Evolutionary conservation across 495 filamentous ascomycete genomes (phyloP).

Genomic region (Aspergillus incahuasiensis): DNA sequence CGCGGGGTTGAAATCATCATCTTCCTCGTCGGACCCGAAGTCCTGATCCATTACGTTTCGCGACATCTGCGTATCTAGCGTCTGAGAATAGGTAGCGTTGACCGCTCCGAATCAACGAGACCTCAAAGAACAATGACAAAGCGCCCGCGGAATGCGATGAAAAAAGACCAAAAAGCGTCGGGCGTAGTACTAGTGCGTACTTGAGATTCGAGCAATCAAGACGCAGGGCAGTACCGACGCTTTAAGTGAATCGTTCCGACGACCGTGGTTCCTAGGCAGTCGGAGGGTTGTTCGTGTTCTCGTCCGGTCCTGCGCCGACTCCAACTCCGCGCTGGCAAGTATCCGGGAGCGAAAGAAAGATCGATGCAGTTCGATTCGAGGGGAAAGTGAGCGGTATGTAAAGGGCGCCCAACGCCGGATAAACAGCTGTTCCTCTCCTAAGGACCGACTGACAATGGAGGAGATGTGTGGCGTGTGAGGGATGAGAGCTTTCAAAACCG

Average conservation of each 20-base stretch:
- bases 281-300: neutral
- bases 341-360: neutral
- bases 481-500: neutral
- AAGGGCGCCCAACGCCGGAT: neutral
- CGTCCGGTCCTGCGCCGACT: conserved; percentile 14
- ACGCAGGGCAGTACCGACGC: no score
- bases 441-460: conserved; percentile 1
- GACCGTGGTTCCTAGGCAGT: neutral
- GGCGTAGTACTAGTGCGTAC: neutral
- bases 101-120: neutral
- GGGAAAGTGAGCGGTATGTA: neutral
- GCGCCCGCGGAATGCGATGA: neutral
- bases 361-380: neutral
- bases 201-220: neutral
- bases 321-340: conserved; percentile 19
- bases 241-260: neutral
- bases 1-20: conserved; percentile 76
- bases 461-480: neutral
- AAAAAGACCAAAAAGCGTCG: neutral
- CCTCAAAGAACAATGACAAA: neutral
- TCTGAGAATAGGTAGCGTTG: neutral
- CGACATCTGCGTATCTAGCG: conserved; percentile 38
- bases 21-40: conserved; percentile 71
- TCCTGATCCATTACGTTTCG: conserved; percentile 49
- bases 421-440: neutral